phyloP scores from a whole-genome alignment of 108 stramenopile genomes.

The Conticribra guillardii region DNA sequence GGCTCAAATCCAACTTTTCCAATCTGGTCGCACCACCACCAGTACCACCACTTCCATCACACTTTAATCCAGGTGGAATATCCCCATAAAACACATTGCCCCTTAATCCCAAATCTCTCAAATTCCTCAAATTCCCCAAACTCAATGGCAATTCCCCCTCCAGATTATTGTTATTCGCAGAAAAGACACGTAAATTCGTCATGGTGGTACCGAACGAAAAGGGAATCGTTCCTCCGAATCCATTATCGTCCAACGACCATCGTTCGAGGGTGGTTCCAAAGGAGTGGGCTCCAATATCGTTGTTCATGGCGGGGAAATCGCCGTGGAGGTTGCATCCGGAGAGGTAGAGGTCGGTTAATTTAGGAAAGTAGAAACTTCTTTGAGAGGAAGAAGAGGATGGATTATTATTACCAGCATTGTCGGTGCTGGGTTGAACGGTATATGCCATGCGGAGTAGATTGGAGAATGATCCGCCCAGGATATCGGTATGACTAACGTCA shows the following conservation, averaged over 20 bases:
- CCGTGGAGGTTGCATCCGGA: constrained; percentile 7
- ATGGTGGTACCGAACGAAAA: background rate
- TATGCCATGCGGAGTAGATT: constrained; percentile 1
- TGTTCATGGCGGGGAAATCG: background rate
- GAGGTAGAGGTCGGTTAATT: constrained; percentile 23
- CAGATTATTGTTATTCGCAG: constrained; percentile 14
- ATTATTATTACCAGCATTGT: constrained; percentile 1
- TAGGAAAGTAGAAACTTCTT: background rate
- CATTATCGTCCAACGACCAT: constrained; percentile 21
- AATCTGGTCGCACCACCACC: constrained; percentile 6
- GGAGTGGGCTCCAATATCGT: background rate
- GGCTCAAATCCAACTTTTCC: constrained; percentile 17
- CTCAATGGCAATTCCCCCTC: constrained; percentile 1
- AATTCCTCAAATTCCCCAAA: constrained; percentile 5
- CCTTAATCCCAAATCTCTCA: constrained; percentile 20
- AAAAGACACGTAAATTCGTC: constrained; percentile 20
- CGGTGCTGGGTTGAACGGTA: constrained; percentile 3
- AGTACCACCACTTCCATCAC: constrained; percentile 2
- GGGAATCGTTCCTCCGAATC: constrained; percentile 7
- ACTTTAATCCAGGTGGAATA: constrained; percentile 15
- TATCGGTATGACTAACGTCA: constrained; percentile 18
- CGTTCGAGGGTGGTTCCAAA: constrained; percentile 18
- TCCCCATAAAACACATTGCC: constrained; percentile 16
- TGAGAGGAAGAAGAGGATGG: background rate
- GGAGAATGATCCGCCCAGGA: constrained; percentile 7